These are phyloP conservation scores for Coemansia erecta DNA, from an alignment of 192 early-diverging fungal genomes.

Conservation along the genomic window DNA sequence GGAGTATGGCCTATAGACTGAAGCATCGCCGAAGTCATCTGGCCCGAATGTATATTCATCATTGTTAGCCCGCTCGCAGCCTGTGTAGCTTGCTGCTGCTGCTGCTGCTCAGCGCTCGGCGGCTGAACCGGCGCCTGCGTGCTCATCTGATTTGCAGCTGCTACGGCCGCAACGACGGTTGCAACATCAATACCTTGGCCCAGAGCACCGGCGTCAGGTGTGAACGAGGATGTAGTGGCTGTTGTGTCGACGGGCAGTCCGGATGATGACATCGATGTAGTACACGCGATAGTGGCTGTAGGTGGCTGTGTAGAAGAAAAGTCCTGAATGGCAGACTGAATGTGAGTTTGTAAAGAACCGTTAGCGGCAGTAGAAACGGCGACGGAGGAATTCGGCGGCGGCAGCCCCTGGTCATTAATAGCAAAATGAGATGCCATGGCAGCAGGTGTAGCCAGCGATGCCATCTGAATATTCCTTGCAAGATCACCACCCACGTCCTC, in stretches of 20 bases:
- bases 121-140: background rate
- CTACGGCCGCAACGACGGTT: background rate
- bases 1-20: conserved; percentile 3
- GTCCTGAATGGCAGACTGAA: background rate
- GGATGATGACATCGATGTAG: background rate
- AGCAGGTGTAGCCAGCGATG: conserved; percentile 2
- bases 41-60: background rate
- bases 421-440: conserved; percentile 5
- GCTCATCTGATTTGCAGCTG: background rate
- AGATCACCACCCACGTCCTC: conserved; percentile 1
- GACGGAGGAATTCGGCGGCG: background rate
- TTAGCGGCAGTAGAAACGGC: background rate
- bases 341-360: conserved; percentile 1
- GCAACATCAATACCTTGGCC: background rate
- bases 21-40: conserved; percentile 3
- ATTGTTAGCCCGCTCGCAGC: background rate
- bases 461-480: conserved; percentile 8
- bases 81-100: conserved; percentile 2
- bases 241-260: background rate
- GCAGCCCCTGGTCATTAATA: background rate
- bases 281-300: background rate
- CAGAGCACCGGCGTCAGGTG: background rate
- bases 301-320: background rate
- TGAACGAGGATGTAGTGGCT: background rate
- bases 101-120: background rate